Conservation (phyloP, 2,329 filamentous ascomycete genomes). For the Clonostachys solani region DNA sequence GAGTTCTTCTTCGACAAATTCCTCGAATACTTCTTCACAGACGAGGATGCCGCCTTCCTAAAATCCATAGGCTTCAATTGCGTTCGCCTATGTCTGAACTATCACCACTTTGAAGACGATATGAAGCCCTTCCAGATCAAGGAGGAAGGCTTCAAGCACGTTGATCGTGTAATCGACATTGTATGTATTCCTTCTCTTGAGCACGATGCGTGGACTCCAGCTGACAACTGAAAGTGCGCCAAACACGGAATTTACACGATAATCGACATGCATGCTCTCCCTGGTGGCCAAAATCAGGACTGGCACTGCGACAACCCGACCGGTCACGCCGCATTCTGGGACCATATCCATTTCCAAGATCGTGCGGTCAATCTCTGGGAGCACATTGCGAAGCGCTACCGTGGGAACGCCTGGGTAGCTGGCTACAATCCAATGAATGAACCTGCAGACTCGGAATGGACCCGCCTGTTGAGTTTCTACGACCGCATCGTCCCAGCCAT, state of each 20-base stretch:
- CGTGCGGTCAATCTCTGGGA: constrained; percentile 35
- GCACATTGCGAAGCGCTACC: constrained; percentile 31
- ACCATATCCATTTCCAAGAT: constrained; percentile 39
- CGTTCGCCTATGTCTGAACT: constrained; percentile 54
- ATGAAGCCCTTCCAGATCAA: constrained; percentile 44
- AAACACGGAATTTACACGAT: constrained; percentile 36
- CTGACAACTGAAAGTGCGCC: constrained; percentile 18
- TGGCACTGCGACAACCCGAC: constrained; percentile 36
- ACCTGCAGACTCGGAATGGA: constrained; percentile 20
- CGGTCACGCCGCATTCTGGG: constrained; percentile 36
- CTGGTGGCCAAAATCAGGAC: constrained; percentile 40
- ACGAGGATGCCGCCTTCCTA: constrained; percentile 53
- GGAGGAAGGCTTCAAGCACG: constrained; percentile 40
- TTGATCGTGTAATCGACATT: constrained; percentile 42
- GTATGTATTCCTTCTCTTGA: neutral
- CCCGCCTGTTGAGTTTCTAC: constrained; percentile 30
- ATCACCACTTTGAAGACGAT: constrained; percentile 49
- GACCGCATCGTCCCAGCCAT: constrained; percentile 30
- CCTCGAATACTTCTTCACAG: constrained; percentile 53
- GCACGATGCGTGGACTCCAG: neutral
- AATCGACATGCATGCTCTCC: constrained; percentile 36
- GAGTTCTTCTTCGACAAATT: constrained; percentile 57
- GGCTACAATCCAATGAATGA: constrained; percentile 30
- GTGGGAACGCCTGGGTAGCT: constrained; percentile 31
- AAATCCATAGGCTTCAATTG: constrained; percentile 51